Conservation (phyloP, 331 rosid species). For the Rhamnella rubrinervis region DNA sequence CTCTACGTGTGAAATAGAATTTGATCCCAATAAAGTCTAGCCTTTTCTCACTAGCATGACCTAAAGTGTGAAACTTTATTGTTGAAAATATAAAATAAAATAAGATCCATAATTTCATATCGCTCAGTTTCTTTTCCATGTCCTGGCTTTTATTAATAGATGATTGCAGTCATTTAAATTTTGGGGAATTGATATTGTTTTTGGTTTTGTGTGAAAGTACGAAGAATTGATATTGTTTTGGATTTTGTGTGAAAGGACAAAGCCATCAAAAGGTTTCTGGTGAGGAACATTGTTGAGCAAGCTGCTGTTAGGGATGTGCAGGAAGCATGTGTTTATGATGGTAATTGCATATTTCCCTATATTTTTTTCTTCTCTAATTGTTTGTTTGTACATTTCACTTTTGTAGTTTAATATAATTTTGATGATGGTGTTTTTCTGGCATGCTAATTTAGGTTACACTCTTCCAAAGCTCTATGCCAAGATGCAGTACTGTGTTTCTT, state of each 20-base stretch:
- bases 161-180: not conserved
- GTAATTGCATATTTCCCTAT: slow-evolving; percentile 34
- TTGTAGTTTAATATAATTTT: not conserved
- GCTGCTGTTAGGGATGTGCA: slow-evolving; percentile 99
- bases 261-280: slow-evolving; percentile 83
- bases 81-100: no score
- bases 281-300: slow-evolving; percentile 97
- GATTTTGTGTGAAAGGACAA: slow-evolving; percentile 56
- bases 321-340: slow-evolving; percentile 95
- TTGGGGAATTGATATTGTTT: not conserved
- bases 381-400: not conserved
- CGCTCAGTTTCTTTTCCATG: no score
- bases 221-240: not conserved
- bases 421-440: not conserved
- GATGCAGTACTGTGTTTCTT: slow-evolving; percentile 96
- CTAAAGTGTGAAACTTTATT: no score
- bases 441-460: slow-evolving; percentile 55
- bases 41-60: no score
- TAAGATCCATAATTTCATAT: no score
- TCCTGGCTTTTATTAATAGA: not conserved
- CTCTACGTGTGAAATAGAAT: no score
- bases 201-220: not conserved
- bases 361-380: not conserved
- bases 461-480: slow-evolving; percentile 96
- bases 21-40: no score